phyloP scores from a whole-genome alignment of 2,329 filamentous ascomycete genomes.

The Mycosphaerelloides madeirae region DNA sequence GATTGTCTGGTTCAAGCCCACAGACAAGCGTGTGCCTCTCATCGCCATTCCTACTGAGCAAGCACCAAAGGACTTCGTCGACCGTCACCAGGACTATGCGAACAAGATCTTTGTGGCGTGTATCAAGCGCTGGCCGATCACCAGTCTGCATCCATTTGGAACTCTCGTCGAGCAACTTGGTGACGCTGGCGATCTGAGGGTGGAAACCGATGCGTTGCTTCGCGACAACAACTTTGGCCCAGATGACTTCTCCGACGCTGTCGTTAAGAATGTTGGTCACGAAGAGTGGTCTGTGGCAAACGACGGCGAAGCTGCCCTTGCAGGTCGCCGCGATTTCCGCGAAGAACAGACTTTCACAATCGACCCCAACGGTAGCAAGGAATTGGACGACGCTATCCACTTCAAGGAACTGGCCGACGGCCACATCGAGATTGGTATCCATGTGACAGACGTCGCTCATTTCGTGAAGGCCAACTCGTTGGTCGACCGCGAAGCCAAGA shows the following conservation, averaged over 20 bases:
- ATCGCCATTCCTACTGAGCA: conserved; percentile 99
- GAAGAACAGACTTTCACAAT: conserved; percentile 85
- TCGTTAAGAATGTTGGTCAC: conserved; percentile 84
- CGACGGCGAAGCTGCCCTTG: conserved; percentile 70
- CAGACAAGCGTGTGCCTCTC: conserved; percentile 94
- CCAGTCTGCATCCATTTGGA: conserved; percentile 96
- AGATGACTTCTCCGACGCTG: conserved; percentile 95
- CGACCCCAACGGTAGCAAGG: conserved; percentile 79
- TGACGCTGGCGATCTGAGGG: conserved; percentile 93
- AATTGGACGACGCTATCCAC: conserved; percentile 89
- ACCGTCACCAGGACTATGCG: conserved; percentile 96
- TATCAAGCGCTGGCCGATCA: conserved; percentile 99
- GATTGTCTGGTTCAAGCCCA: conserved; percentile 99
- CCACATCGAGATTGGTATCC: conserved; percentile 88
- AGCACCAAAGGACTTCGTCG: conserved; percentile 93
- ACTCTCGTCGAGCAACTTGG: conserved; percentile 96
- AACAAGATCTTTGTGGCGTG: conserved; percentile 98
- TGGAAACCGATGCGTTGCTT: conserved; percentile 93
- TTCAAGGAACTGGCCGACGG: conserved; percentile 79
- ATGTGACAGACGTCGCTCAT: conserved; percentile 91
- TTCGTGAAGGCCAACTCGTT: conserved; percentile 96
- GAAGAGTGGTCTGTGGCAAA: conserved; percentile 85
- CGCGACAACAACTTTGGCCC: conserved; percentile 98
- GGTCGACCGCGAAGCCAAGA: conserved; percentile 95
- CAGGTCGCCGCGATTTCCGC: conserved; percentile 82